These are phyloP conservation scores for Actinomucor elegans DNA, from an alignment of 371 early-diverging fungal genomes.

Conservation along the genomic window DNA sequence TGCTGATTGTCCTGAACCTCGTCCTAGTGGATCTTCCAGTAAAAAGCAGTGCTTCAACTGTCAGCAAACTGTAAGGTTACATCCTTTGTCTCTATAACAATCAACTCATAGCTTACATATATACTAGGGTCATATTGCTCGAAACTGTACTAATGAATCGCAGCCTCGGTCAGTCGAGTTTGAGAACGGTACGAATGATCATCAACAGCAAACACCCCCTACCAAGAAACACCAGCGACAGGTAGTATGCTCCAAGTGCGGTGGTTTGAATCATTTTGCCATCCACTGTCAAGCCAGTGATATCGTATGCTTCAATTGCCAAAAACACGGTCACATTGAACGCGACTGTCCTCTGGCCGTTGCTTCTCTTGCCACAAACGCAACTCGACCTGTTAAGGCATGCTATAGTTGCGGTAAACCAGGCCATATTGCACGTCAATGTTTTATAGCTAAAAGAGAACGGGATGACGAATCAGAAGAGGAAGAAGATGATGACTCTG, in stretches of 20 bases:
- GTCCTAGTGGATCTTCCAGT: slow-evolving; percentile 1
- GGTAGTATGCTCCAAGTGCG: slow-evolving; percentile 61
- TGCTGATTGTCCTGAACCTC: slow-evolving; percentile 52
- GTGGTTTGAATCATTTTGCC: slow-evolving; percentile 60
- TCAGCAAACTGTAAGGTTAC: slow-evolving; percentile 48
- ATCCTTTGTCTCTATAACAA: neutral
- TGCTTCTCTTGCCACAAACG: neutral
- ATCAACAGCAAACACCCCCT: neutral
- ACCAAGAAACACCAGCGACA: slow-evolving; percentile 17
- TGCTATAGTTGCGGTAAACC: slow-evolving; percentile 59
- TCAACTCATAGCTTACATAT: neutral
- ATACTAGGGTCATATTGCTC: slow-evolving; percentile 67
- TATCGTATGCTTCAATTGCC: slow-evolving; percentile 61
- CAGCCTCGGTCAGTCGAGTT: slow-evolving; percentile 13
- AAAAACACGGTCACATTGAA: slow-evolving; percentile 59
- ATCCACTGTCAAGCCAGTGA: slow-evolving; percentile 62
- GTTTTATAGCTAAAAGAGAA: slow-evolving; percentile 32
- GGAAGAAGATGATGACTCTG: slow-evolving; percentile 1
- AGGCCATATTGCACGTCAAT: slow-evolving; percentile 60
- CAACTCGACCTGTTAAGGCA: slow-evolving; percentile 23
- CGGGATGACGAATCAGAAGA: slow-evolving; percentile 20
- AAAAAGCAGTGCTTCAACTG: slow-evolving; percentile 54
- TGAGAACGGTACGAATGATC: neutral
- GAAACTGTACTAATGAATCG: slow-evolving; percentile 47
- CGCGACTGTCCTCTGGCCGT: slow-evolving; percentile 42